Base-by-base conservation (phyloP, 2,329 filamentous ascomycete genomes). In the Colletotrichum melonis region DNA sequence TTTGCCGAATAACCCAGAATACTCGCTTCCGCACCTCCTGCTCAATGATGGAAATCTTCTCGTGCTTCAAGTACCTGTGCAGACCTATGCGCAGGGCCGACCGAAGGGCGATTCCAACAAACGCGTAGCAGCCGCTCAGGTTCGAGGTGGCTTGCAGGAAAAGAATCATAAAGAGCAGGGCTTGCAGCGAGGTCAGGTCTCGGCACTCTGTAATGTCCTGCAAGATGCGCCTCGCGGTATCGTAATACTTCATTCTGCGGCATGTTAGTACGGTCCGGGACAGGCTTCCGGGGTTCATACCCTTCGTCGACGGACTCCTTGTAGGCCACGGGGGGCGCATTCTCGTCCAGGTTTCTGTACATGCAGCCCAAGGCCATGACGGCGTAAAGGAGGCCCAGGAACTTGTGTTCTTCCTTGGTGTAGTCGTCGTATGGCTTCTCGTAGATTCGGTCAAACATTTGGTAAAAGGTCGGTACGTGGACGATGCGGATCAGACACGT, bases 121-220 rank as follows among this genome's bases (percentile, higher is more conserved):
- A 95, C 0, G 93, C 91, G 81, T 96, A 96, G 79, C 94, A 96
- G 11, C 91, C 93, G 79, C 92, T 94, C 35, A 96, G 84, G 79
- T 94, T 94, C 11, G 93, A 93, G 2, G 94, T 94, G 2, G 92
- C 91, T 78, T 97, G 94, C 1, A 96, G 86, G 79, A 95, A 97
- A 3, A 96, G 84, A 62, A 95, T 93, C 88, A 95, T 93, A 80
- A 94, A 95, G 24, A 95, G 84, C 7, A 97, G 87, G 2, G 92
- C 91, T 80, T 97, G 94, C 9, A 96, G 84, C 1, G 93, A 93
- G 24, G 87, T 89, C 56, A 96, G 85, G 79, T 95, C 93, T 59
- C 93, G 91, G 76, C 93, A 95, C 73, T 92, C 90, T 1, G 90
- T 90, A 56, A 92, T 85, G 74, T 92, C 91, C 69, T 90, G 87